Evolutionary conservation across 495 filamentous ascomycete species (phyloP).

Genomic region (Hypoxylon lienhwacheense): DNA sequence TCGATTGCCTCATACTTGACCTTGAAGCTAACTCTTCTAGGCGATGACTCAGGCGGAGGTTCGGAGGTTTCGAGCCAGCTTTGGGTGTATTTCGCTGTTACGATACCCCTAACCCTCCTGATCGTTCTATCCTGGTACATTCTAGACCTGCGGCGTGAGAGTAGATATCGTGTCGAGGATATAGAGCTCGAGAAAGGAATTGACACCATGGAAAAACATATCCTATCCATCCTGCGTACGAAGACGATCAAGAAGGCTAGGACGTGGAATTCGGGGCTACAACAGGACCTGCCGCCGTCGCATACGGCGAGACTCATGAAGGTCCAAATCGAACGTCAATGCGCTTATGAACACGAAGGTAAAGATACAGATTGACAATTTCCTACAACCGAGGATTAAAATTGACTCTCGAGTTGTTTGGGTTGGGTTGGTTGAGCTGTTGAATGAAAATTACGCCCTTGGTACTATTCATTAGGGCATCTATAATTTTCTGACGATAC

Average conservation of each 20-base stretch:
- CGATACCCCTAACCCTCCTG: slow-evolving; percentile 51
- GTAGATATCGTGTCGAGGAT: slow-evolving; percentile 50
- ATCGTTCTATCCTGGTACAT: slow-evolving; percentile 52
- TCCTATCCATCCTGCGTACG: slow-evolving; percentile 56
- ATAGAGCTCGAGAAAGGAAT: slow-evolving; percentile 54
- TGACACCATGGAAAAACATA: slow-evolving; percentile 56
- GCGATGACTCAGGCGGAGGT: slow-evolving; percentile 10
- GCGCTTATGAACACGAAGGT: not conserved
- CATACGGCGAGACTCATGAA: not conserved
- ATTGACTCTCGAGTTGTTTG: not conserved
- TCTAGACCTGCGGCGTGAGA: slow-evolving; percentile 51
- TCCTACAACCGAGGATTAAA: not conserved
- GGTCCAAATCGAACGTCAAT: not conserved
- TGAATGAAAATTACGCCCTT: slow-evolving; percentile 14
- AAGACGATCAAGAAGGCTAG: slow-evolving; percentile 54
- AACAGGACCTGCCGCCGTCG: not conserved
- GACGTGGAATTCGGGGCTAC: slow-evolving; percentile 49
- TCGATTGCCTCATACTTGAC: not conserved
- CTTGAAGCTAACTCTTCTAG: slow-evolving; percentile 8
- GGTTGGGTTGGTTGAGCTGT: slow-evolving; percentile 1
- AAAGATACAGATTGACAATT: slow-evolving; percentile 11
- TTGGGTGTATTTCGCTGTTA: slow-evolving; percentile 60
- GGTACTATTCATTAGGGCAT: no score
- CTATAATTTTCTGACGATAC: slow-evolving; percentile 10
- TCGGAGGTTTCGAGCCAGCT: slow-evolving; percentile 45